phyloP scores from a whole-genome alignment of 176 grass and related monocot genomes.

The Phragmites australis region DNA sequence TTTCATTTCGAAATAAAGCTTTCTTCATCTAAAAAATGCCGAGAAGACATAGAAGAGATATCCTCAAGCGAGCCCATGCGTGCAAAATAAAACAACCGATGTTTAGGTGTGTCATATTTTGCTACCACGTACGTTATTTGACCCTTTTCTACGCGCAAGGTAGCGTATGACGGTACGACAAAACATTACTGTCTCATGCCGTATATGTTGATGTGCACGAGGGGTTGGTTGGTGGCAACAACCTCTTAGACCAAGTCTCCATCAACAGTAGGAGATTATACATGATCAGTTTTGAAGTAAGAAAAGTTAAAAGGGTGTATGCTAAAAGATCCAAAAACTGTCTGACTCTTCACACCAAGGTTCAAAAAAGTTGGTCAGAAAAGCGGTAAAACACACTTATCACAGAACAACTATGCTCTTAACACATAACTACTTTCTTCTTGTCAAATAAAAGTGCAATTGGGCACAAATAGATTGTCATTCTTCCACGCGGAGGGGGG shows the following conservation, averaged over 20 bases:
- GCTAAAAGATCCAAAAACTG: too few relatives aligned
- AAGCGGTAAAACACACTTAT: neutral
- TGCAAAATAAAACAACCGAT: neutral
- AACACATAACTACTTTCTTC: too few relatives aligned
- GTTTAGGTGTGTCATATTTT: neutral
- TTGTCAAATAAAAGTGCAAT: neutral
- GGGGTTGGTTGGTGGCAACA: neutral
- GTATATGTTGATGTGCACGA: neutral
- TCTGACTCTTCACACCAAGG: neutral
- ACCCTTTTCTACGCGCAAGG: neutral
- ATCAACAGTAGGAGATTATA: too few relatives aligned
- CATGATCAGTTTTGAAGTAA: neutral
- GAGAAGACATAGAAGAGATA: too few relatives aligned
- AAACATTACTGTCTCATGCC: neutral
- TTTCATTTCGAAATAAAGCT: too few relatives aligned
- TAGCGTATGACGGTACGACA: neutral
- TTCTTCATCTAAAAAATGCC: too few relatives aligned
- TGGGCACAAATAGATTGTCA: too few relatives aligned
- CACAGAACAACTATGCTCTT: neutral
- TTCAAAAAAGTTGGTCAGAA: neutral
- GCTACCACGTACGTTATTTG: neutral
- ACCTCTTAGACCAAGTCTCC: neutral
- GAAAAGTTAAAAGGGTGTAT: neutral
- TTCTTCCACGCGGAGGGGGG: too few relatives aligned
- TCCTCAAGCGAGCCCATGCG: neutral